A percentile compares a stretch with the other conserved stretches of the same genome.
These are phyloP conservation scores for Amauroascus verrucosus DNA, from an alignment of 2,329 filamentous ascomycete species.

Conservation along the genomic window DNA sequence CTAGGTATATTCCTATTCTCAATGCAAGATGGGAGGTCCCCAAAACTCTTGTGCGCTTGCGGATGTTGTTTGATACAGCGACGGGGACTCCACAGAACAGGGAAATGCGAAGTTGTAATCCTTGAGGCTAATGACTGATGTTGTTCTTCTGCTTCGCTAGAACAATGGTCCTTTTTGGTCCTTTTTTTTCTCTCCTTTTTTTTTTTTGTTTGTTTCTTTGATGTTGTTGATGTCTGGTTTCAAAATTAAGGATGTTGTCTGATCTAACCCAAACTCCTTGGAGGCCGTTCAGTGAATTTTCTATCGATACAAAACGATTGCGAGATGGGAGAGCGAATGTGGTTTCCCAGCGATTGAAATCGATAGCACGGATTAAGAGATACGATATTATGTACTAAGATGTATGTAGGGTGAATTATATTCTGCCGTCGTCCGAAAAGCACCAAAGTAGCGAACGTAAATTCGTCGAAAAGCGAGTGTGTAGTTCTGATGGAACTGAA, in stretches of 20 bases:
- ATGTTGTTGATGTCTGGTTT: too few relatives aligned
- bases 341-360: neutral
- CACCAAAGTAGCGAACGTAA: conserved; percentile 11
- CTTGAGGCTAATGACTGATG: neutral
- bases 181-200: neutral
- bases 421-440: conserved; percentile 7
- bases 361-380: conserved; percentile 8
- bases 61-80: neutral
- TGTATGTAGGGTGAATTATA: conserved; percentile 7
- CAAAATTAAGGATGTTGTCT: too few relatives aligned
- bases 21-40: neutral
- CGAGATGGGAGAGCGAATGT: conserved; percentile 8
- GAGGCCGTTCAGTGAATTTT: neutral
- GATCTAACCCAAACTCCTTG: too few relatives aligned
- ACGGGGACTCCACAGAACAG: neutral
- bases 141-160: neutral
- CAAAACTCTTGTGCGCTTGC: neutral
- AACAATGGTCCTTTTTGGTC: neutral
- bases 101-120: neutral
- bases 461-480: conserved; percentile 31
- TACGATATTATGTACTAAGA: conserved; percentile 9
- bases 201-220: neutral
- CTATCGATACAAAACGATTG: neutral
- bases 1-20: neutral
- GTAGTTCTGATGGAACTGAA: conserved; percentile 7